Evolutionary conservation across 2,329 filamentous ascomycete species (phyloP), one percentile per base, ranked within the genome.

Genomic region (Graphilbum sp.): DNA sequence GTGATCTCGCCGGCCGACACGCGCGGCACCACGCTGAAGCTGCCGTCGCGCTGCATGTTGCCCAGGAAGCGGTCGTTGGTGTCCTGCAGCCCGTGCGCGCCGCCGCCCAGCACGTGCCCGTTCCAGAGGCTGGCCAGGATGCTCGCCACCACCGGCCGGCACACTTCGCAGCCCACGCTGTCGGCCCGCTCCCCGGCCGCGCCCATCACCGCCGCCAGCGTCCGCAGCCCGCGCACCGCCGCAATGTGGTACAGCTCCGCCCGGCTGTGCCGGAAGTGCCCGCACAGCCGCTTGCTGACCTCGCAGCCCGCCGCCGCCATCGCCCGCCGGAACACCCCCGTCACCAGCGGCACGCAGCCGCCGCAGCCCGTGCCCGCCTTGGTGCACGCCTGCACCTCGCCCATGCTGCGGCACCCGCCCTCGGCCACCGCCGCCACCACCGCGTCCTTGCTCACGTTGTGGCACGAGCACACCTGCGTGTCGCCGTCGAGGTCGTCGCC

Each of bases 281-380:
- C 68, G 58, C 86, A 94, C 10, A 94, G 54, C 56, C 92, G 67
- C 55, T 94, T 93, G 49, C 80, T 83, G 40, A 94, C 79, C 54
- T 92, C 84, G 44, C 86, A 73, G 39, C 86, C 86, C 75, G 90
- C 81, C 11, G 75, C 74, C 34, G 74, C 66, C 82, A 94, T 87
- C 23, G 84, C 79, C 54, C 78, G 79, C 66, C 87, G 90, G 70
- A 93, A 92, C 52, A 94, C 92, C 46, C 76, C 79, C 39, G 84
- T 83, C 2, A 93, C 80, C 5, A 94, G 69, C 6, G 86, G 85
- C 71, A 94, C 75, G 53, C 86, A 94, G 8, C 86, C 86, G 47
- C 85, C 86, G 51, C 86, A 94, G 3, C 86, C 86, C 1, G 83
- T 93, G 31, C 86, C 86, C 16, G 85, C 85, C 55, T 94, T 94